These are phyloP conservation scores for Aschersonia sp. DNA, from an alignment of 2,329 filamentous ascomycete genomes.

Conservation along the genomic window DNA sequence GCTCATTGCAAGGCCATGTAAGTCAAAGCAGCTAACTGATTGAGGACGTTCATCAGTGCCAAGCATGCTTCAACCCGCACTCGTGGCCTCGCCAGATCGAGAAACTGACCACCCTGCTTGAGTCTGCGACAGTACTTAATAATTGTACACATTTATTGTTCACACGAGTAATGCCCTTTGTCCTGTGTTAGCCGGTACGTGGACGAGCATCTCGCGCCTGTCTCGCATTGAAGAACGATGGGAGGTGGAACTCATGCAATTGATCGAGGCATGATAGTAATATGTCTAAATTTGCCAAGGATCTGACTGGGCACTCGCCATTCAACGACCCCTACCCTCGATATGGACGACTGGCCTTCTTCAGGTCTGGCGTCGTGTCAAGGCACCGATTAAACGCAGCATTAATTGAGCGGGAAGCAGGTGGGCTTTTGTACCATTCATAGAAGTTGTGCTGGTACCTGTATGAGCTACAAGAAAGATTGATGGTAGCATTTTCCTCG, in stretches of 20 bases:
- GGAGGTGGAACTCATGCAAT: background rate
- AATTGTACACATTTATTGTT: too few species aligned
- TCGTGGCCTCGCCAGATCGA: background rate
- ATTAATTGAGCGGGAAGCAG: background rate
- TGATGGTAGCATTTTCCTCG: background rate
- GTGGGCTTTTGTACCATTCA: background rate
- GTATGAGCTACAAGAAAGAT: background rate
- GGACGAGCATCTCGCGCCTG: too few species aligned
- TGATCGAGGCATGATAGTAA: background rate
- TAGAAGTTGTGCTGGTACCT: background rate
- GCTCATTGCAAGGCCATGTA: background rate
- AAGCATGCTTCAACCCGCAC: background rate
- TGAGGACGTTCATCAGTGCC: background rate
- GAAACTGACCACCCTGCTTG: background rate
- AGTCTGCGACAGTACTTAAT: background rate
- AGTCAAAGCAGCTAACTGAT: background rate
- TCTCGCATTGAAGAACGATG: background rate
- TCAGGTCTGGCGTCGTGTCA: too few species aligned
- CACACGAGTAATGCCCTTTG: background rate
- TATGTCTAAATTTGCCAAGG: background rate
- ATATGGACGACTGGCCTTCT: too few species aligned
- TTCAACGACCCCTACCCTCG: too few species aligned
- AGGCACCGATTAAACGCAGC: background rate
- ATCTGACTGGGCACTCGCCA: background rate
- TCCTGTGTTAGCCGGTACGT: too few species aligned